Percentiles rank a stretch among this genome's conserved stretches.
Evolutionary conservation across 2,329 filamentous ascomycete species (phyloP).

Genomic region (Aureobasidium sp.): DNA sequence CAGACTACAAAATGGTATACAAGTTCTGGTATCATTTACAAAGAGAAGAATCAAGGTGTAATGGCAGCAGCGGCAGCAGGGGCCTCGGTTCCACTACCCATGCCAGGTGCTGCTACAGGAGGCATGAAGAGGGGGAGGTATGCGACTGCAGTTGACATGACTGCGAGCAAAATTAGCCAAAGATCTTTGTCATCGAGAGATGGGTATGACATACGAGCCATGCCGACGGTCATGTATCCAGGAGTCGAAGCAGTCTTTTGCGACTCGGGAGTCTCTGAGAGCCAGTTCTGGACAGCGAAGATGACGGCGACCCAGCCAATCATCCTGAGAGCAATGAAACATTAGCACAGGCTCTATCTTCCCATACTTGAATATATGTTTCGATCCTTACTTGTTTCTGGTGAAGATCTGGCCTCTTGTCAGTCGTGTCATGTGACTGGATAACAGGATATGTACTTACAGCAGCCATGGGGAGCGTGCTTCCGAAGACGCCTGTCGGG

Average conservation of each 20-base stretch:
- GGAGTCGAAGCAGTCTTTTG: slow-evolving; percentile 62
- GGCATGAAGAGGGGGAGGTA: slow-evolving; percentile 62
- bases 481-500: slow-evolving; percentile 53
- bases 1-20: neutral
- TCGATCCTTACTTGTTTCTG: slow-evolving; percentile 63
- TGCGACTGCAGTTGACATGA: slow-evolving; percentile 42
- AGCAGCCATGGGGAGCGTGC: slow-evolving; percentile 89
- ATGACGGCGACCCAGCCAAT: slow-evolving; percentile 66
- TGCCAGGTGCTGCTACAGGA: slow-evolving; percentile 34
- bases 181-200: neutral
- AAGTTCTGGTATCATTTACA: slow-evolving; percentile 4
- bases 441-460: slow-evolving; percentile 34
- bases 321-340: slow-evolving; percentile 40
- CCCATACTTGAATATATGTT: neutral
- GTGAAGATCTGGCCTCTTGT: slow-evolving; percentile 64
- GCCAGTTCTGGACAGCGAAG: slow-evolving; percentile 68
- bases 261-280: slow-evolving; percentile 64
- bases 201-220: slow-evolving; percentile 57
- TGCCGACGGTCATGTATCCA: slow-evolving; percentile 66
- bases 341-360: neutral
- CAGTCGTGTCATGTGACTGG: slow-evolving; percentile 23
- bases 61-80: slow-evolving; percentile 12
- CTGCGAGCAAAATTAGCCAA: slow-evolving; percentile 19
- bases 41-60: slow-evolving; percentile 1
- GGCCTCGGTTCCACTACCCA: slow-evolving; percentile 19